A percentile compares a stretch with the other conserved stretches of the same genome.
These are phyloP conservation scores for Vitis amurensis DNA, from an alignment of 164 flowering plant genomes.

Conservation along the genomic window DNA sequence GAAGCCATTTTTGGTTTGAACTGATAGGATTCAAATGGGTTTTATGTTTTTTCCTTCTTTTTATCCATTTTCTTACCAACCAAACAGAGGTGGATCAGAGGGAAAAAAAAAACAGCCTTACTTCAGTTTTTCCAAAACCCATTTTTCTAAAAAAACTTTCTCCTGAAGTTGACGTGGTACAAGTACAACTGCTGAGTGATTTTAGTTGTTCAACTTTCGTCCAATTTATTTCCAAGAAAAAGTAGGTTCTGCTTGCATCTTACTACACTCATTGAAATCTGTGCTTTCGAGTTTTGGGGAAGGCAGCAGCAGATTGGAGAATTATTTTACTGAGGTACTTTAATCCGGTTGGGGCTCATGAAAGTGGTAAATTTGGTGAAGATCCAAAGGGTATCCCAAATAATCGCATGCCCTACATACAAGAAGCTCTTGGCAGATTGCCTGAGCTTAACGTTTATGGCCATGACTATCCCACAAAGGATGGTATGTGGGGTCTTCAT, in stretches of 20 bases:
- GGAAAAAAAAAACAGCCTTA: no score
- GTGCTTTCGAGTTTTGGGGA: background rate
- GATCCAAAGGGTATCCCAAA: constrained; percentile 97
- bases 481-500: constrained; percentile 81
- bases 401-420: constrained; percentile 94
- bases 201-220: no score
- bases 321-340: constrained; percentile 83
- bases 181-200: constrained; percentile 52
- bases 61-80: no score
- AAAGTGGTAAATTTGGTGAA: constrained; percentile 90
- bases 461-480: constrained; percentile 83
- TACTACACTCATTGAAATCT: no score
- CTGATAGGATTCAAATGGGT: no score
- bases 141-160: no score
- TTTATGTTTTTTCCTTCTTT: no score
- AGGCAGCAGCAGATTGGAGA: constrained; percentile 87
- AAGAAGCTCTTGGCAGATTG: constrained; percentile 92
- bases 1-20: no score
- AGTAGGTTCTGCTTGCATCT: no score
- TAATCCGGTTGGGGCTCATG: constrained; percentile 95
- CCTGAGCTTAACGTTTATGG: constrained; percentile 93
- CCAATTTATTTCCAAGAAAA: no score
- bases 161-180: constrained; percentile 18
- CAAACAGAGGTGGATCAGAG: no score
- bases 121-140: no score